Base-by-base conservation (phyloP, 345 rosid genomes). In the Citrus cavaleriei region DNA sequence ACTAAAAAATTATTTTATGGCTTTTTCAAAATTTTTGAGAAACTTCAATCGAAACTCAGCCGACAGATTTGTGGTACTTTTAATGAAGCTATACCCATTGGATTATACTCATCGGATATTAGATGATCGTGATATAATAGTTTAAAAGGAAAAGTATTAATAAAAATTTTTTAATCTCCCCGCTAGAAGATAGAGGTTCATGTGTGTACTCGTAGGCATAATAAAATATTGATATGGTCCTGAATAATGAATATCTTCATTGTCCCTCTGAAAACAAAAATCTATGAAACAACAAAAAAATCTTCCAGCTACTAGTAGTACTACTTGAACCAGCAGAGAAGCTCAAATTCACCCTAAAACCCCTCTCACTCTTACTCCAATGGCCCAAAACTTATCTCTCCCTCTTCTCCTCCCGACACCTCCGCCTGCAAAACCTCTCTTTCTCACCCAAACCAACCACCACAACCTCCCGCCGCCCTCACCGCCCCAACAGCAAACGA, bases 381-480 rank as follows among this genome's bases (percentile, higher is more conserved):
- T 95, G 99, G 93, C 95, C 21, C 93, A 92, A 75, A 95, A 87
- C 72, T 82, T 92, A 25, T 89, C 93, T 72, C 87, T 90, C 0
- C 95, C 98, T 58, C 94, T 92, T 75, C 87, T 92, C 76, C 87
- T 93, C 70, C 93, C 94, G 3, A 88, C 32, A 54, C 90, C 85
- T 5, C 89, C 92, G 5, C 85, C 93, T 10, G 35, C 90, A 18
- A 94, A 89, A 82, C 83, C 91, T 63, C 70, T 79, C 28, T 79
- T 79, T 68, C 82, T 85, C 70, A 55, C 68, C 85, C 91, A 85
- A 55, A 76, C 61, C 58, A 75, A 77, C 80, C 80, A 77, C 21
- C 79, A 64, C n/a, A 81, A 74, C 35, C 77, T 76, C 7, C 61
- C 81, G 27, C 27, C 86, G 9, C 64, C 66, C 16, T 79, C 84